Conservation (phyloP, 176 grass and related monocot species). For the Lolium multiflorum region DNA sequence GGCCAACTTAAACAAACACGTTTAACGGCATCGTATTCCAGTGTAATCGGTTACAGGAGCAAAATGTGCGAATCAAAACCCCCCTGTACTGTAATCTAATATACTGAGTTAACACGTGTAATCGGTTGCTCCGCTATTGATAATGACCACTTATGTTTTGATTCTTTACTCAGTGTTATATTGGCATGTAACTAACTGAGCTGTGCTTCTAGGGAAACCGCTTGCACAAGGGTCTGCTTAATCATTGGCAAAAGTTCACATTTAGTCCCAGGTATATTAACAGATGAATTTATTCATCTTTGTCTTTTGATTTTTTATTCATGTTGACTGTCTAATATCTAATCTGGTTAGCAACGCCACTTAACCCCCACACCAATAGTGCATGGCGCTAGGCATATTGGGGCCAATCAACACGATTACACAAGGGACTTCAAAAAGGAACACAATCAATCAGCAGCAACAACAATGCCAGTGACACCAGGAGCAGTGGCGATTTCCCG, state of each 20-base stretch:
- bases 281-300: background rate
- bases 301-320: conserved; percentile 9
- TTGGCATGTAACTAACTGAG: conserved; percentile 36
- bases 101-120: conserved; percentile 1
- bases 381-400: too few relatives aligned
- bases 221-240: conserved; percentile 91
- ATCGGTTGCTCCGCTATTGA: background rate
- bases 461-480: too few relatives aligned
- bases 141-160: conserved; percentile 23
- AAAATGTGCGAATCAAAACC: too few relatives aligned
- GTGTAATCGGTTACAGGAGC: too few relatives aligned
- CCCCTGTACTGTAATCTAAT: background rate
- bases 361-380: too few relatives aligned
- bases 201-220: conserved; percentile 82
- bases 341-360: background rate
- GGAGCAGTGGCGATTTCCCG: too few relatives aligned
- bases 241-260: conserved; percentile 96
- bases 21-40: too few relatives aligned
- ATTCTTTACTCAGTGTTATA: conserved; percentile 25
- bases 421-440: too few relatives aligned
- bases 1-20: too few relatives aligned
- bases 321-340: conserved; percentile 6
- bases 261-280: conserved; percentile 90
- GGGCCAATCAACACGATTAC: too few relatives aligned
- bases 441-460: too few relatives aligned